Conservation (phyloP, 805 yeast species). For the Suhomyces kilbournensis region DNA sequence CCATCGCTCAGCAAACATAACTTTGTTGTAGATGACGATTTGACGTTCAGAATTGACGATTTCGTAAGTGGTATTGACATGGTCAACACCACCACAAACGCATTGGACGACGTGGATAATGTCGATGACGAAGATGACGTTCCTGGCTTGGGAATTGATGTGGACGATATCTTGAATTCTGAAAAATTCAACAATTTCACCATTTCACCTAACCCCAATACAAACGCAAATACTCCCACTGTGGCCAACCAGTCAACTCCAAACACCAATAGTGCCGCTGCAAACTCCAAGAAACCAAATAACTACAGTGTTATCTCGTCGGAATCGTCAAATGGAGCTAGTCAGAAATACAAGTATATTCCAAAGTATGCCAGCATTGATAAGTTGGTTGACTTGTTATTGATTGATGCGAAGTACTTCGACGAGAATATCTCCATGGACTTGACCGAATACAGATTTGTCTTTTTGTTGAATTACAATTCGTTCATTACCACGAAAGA, state of each 20-base stretch:
- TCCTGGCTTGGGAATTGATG: constrained; percentile 43
- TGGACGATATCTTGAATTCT: constrained; percentile 40
- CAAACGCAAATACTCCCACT: not conserved
- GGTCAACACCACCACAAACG: constrained; percentile 13
- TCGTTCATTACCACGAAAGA: constrained; percentile 40
- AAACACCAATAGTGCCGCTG: not conserved
- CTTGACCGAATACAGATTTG: constrained; percentile 39
- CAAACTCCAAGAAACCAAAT: constrained; percentile 12
- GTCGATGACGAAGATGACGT: constrained; percentile 34
- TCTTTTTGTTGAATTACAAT: constrained; percentile 40
- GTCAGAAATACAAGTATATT: constrained; percentile 6
- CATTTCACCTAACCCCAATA: constrained; percentile 14
- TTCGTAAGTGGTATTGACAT: constrained; percentile 28
- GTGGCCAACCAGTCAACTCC: not conserved
- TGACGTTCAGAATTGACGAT: constrained; percentile 36
- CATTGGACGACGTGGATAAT: constrained; percentile 27
- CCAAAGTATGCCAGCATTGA: constrained; percentile 59
- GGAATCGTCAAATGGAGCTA: constrained; percentile 10
- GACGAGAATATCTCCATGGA: constrained; percentile 32
- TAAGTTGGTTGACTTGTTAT: constrained; percentile 73
- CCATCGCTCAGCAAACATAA: constrained; percentile 20
- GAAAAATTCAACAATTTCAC: constrained; percentile 36
- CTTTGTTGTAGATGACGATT: constrained; percentile 27
- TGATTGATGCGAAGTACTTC: constrained; percentile 65
- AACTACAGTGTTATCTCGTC: constrained; percentile 20